Evolutionary conservation across 2,329 filamentous ascomycete species (phyloP).

Genomic region (Neopestalotiopsis rosae): DNA sequence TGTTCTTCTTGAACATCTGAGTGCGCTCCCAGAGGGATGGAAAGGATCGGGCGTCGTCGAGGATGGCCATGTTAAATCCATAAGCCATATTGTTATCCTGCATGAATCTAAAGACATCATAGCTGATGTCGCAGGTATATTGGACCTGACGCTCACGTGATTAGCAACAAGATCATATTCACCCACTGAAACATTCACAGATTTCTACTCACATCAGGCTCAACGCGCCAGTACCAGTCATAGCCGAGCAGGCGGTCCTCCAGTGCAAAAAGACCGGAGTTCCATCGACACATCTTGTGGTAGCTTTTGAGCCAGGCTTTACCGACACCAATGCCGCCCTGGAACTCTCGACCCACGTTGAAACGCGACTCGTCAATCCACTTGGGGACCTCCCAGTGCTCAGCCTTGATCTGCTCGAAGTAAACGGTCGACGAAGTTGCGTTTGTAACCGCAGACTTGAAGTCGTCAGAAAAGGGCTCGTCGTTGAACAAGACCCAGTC

Average conservation of each 20-base stretch:
- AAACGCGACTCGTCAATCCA: constrained; percentile 75
- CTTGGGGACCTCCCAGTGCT: constrained; percentile 76
- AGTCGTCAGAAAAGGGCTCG: constrained; percentile 76
- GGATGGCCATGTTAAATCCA: constrained; percentile 61
- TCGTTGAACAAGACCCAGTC: constrained; percentile 91
- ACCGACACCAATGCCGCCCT: constrained; percentile 69
- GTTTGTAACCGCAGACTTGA: constrained; percentile 71
- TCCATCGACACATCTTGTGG: constrained; percentile 83
- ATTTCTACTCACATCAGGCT: constrained; percentile 59
- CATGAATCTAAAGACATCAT: constrained; percentile 89
- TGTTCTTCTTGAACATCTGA: constrained; percentile 49
- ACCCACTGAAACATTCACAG: background rate
- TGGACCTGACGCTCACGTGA: constrained; percentile 46
- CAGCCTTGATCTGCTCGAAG: constrained; percentile 75
- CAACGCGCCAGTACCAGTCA: constrained; percentile 66
- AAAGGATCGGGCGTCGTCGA: constrained; percentile 50
- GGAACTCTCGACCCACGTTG: constrained; percentile 65
- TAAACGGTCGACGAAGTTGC: constrained; percentile 73
- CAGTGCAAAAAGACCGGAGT: constrained; percentile 80
- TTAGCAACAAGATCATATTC: background rate
- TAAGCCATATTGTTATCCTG: constrained; percentile 83
- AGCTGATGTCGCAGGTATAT: constrained; percentile 69
- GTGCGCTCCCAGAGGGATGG: constrained; percentile 52
- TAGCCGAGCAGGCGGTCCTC: constrained; percentile 71
- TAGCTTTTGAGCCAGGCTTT: constrained; percentile 71